A percentile compares a stretch with the other conserved stretches of the same genome.
Conservation (phyloP, 2,329 filamentous ascomycete species). For the Teratosphaeria zuluensis region DNA sequence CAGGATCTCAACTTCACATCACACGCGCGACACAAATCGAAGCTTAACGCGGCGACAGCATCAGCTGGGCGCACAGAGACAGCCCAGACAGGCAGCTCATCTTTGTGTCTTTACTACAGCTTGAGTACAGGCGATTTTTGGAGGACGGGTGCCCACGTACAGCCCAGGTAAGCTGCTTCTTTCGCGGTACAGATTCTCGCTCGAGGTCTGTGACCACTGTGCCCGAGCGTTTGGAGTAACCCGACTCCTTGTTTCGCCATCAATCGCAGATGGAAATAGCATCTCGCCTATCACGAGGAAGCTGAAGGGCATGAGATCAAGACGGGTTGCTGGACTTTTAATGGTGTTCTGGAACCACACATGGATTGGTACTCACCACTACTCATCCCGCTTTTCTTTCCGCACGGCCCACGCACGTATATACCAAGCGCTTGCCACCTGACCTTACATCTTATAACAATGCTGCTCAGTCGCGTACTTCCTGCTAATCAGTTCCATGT, state of each 20-base stretch:
- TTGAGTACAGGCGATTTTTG: neutral
- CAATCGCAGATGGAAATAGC: neutral
- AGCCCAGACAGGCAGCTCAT: neutral
- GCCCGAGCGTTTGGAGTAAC: neutral
- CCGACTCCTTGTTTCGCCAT: neutral
- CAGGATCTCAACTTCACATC: neutral
- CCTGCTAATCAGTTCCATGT: neutral
- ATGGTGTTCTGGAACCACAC: neutral
- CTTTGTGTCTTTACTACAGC: neutral
- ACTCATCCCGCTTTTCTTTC: neutral
- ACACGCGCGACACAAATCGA: neutral
- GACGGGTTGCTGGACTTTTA: neutral
- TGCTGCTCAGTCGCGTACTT: neutral
- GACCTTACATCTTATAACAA: neutral
- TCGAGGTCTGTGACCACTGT: neutral
- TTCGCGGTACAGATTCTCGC: neutral
- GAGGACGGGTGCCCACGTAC: neutral
- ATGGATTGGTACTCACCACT: neutral
- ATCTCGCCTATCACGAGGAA: neutral
- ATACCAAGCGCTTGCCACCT: neutral
- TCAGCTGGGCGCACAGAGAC: neutral
- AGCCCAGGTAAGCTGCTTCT: constrained; percentile 1
- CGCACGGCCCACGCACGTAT: neutral
- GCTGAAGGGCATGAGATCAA: neutral
- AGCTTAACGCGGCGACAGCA: neutral